Conservation (phyloP, 106 monocot genomes). For the Dioscorea alata region DNA sequence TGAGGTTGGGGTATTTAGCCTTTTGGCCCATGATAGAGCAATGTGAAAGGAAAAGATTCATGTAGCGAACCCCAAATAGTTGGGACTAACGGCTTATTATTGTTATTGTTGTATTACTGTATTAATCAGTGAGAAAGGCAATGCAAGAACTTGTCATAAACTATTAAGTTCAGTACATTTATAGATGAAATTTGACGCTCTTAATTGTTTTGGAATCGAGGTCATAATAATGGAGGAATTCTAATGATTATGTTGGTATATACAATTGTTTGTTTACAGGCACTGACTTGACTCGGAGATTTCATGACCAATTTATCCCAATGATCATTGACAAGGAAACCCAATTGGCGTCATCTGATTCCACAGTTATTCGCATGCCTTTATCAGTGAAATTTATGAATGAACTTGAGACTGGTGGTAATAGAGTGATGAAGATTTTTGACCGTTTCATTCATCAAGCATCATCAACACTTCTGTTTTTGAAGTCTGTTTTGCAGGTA, state of each 20-base stretch:
- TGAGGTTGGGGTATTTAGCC: too few relatives aligned
- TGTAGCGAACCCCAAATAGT: too few relatives aligned
- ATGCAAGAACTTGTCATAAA: too few relatives aligned
- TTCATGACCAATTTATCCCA: constrained; percentile 87
- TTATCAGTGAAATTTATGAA: constrained; percentile 72
- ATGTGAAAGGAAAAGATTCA: too few relatives aligned
- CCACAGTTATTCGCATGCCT: constrained; percentile 88
- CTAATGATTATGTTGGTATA: neutral
- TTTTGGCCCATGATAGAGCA: too few relatives aligned
- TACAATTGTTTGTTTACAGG: constrained; percentile 34
- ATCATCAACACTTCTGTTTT: constrained; percentile 67
- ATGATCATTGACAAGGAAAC: constrained; percentile 50
- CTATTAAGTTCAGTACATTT: neutral
- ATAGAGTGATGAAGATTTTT: constrained; percentile 70
- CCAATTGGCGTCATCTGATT: constrained; percentile 43
- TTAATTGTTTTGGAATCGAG: neutral
- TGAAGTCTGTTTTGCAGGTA: constrained; percentile 91
- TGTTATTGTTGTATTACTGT: too few relatives aligned
- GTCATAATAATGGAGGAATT: neutral
- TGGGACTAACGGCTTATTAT: too few relatives aligned
- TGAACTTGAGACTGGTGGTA: constrained; percentile 47
- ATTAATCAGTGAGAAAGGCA: too few relatives aligned
- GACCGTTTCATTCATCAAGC: constrained; percentile 53
- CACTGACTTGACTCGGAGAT: constrained; percentile 70
- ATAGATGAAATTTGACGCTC: neutral